Percentiles rank a stretch among this genome's conserved stretches.
Evolutionary conservation across 495 filamentous ascomycete species (phyloP).

Genomic region (Tuber brumale): DNA sequence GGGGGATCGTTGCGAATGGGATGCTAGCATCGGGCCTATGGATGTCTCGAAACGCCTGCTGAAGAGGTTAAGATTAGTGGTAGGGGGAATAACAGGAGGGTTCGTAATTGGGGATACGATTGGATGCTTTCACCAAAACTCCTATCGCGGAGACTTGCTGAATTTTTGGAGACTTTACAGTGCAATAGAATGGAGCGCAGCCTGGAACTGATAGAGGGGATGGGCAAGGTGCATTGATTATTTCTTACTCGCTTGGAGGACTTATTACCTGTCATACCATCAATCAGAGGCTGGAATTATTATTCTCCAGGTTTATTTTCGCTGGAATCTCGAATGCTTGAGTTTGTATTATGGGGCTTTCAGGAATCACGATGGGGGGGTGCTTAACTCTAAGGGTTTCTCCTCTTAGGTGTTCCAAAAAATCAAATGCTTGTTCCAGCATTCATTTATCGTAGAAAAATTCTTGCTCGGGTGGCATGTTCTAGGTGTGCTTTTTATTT

Average conservation of each 20-base stretch:
- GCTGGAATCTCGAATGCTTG: constrained; percentile 79
- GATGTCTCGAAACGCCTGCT: constrained; percentile 80
- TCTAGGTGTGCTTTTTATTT: constrained; percentile 77
- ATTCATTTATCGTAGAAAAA: not conserved
- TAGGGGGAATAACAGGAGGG: constrained; percentile 62
- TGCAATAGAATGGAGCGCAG: constrained; percentile 52
- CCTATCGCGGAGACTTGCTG: constrained; percentile 60
- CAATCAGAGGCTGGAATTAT: constrained; percentile 76
- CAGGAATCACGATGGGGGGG: constrained; percentile 82
- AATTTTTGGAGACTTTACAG: constrained; percentile 65
- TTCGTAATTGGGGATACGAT: constrained; percentile 92
- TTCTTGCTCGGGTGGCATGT: not conserved
- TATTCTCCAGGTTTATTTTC: constrained; percentile 81
- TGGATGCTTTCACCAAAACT: constrained; percentile 84
- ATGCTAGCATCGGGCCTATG: constrained; percentile 90
- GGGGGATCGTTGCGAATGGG: constrained; percentile 73
- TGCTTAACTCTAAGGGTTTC: constrained; percentile 81
- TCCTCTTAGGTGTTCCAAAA: constrained; percentile 60
- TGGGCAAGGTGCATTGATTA: constrained; percentile 65
- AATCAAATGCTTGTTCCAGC: not conserved
- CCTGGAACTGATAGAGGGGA: constrained; percentile 43
- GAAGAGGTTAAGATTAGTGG: constrained; percentile 60
- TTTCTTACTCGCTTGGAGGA: constrained; percentile 85
- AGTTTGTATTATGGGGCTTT: constrained; percentile 84
- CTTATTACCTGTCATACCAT: constrained; percentile 84